Conservation (phyloP, 1,284 basidiomycete genomes). For the Golubevia pallescens region DNA sequence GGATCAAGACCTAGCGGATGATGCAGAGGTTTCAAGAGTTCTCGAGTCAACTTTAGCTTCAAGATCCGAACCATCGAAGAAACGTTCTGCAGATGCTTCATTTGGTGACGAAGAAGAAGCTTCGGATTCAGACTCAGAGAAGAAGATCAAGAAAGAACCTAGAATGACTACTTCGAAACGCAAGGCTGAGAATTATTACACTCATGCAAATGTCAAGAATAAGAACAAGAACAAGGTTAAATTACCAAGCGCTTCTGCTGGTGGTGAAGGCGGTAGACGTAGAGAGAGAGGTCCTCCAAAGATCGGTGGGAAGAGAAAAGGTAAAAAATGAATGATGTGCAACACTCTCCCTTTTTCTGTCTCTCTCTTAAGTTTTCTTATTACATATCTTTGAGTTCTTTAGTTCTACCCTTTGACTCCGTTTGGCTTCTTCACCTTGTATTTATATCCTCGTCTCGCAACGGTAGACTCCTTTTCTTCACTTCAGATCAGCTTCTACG, state of each 20-base stretch:
- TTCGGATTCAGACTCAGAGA: background rate
- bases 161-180: slow-evolving; percentile 57
- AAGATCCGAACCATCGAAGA: slow-evolving; percentile 1
- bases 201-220: slow-evolving; percentile 64
- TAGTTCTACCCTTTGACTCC: too few species aligned
- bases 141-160: slow-evolving; percentile 21
- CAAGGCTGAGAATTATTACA: slow-evolving; percentile 63
- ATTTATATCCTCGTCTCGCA: too few species aligned
- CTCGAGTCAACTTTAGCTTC: background rate
- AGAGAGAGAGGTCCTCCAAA: background rate
- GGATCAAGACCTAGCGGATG: background rate
- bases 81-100: background rate
- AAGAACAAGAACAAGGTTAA: slow-evolving; percentile 39
- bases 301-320: background rate
- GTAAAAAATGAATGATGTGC: too few species aligned
- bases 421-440: too few species aligned
- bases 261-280: too few species aligned
- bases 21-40: background rate
- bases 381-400: too few species aligned
- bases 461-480: too few species aligned
- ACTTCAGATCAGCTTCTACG: too few species aligned
- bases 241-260: too few species aligned
- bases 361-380: too few species aligned
- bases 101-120: background rate
- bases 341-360: too few species aligned